Evolutionary conservation across 139 green algal species (phyloP), one percentile per base, ranked within the genome.

Genomic region (Closterium sp.): DNA sequence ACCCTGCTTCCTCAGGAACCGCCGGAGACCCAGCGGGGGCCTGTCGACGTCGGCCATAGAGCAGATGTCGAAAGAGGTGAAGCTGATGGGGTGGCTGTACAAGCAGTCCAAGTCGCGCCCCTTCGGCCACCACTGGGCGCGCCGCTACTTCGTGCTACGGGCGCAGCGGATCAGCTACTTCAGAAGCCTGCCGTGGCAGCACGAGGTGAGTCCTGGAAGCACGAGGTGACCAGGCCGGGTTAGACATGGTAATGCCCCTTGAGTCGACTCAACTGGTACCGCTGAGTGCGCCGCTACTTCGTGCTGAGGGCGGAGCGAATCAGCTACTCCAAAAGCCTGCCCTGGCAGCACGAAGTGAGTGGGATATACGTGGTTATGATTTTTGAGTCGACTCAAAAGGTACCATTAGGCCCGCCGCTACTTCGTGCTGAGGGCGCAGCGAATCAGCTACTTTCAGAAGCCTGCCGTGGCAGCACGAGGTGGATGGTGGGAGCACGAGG

Each of bases 61-160:
- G 55, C 55, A 76, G 55, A 76, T 76, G 55, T 76, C 55, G 83
- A 25, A 23, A 9, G 83, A 86, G 30, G 83, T 86, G 83, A 86
- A 86, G 83, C 83, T 86, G 83, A 86, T 32, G 30, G 83, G 83
- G 83, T 86, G 83, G 83, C n/a, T 86, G 83, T 86, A 86, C 83
- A 86, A 86, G 28, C 83, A 86, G 83, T 34, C 30, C 83, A 86
- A 86, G 83, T 86, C 83, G 83, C n/a, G 30, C 21, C 83, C 30
- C 21, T 34, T 86, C 30, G 83, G 83, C 30, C 83, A 32, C 30
- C 30, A 86, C 83, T 86, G 83, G 83, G n/a, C 83, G 30, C n/a
- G 30, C 0, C 83, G 83, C 30, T 86, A 34, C 83, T 86, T 86
- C 83, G 83, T 86, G 0, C 83, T 86, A 9, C 83, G 30, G 19